Percentiles rank a stretch among this genome's conserved stretches.
These are phyloP conservation scores for Cladophialophora bantiana DNA, from an alignment of 2,329 filamentous ascomycete species.

Conservation along the genomic window DNA sequence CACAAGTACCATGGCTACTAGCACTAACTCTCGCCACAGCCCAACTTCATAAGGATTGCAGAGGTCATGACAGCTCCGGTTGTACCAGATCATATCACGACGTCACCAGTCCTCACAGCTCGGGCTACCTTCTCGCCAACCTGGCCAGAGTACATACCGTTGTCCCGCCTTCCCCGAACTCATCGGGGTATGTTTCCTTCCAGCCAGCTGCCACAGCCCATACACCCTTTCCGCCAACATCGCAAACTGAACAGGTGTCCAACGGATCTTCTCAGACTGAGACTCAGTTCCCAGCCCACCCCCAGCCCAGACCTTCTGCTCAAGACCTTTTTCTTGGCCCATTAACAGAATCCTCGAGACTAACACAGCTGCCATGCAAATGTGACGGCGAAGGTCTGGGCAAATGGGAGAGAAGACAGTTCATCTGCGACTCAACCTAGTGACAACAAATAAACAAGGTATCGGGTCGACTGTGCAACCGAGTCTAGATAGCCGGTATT, in stretches of 20 bases:
- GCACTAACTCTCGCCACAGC: not conserved
- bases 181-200: not conserved
- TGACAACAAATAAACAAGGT: too few relatives aligned
- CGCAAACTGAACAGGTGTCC: not conserved
- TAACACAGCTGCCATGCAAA: not conserved
- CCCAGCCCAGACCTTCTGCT: not conserved
- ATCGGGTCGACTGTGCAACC: too few relatives aligned
- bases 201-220: not conserved
- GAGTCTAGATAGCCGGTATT: not conserved
- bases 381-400: not conserved
- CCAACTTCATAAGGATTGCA: not conserved
- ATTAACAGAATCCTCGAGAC: not conserved
- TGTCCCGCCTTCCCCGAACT: too few relatives aligned
- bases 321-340: not conserved
- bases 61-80: not conserved
- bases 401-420: too few relatives aligned
- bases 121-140: not conserved
- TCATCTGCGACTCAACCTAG: too few relatives aligned
- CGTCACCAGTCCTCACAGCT: not conserved
- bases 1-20: not conserved
- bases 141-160: not conserved
- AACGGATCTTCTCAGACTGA: not conserved
- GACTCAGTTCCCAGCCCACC: not conserved
- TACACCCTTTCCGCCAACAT: not conserved
- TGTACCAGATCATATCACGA: not conserved